Evolutionary conservation across 2,329 filamentous ascomycete genomes (phyloP).

Genomic region (Sclerotinia borealis): DNA sequence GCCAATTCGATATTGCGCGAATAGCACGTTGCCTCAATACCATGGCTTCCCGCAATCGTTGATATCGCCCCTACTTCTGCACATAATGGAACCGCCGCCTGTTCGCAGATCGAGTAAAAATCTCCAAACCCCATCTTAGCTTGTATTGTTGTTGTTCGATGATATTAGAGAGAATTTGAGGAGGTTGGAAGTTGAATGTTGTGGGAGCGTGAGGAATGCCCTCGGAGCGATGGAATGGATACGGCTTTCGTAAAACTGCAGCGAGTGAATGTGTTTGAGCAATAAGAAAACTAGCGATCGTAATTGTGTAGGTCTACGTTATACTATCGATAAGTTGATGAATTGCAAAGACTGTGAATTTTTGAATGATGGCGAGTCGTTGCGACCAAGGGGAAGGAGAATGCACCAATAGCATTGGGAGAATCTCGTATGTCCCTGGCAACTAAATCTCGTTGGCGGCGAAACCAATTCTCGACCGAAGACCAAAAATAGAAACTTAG

Average conservation of each 20-base stretch:
- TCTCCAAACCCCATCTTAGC: conserved; percentile 75
- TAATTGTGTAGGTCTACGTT: conserved; percentile 16
- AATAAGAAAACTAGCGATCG: conserved; percentile 12
- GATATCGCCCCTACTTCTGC: conserved; percentile 73
- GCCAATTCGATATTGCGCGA: conserved; percentile 91
- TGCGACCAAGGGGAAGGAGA: not conserved
- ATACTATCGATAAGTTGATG: conserved; percentile 9
- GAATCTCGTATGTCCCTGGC: conserved; percentile 3
- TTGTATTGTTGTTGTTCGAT: conserved; percentile 7
- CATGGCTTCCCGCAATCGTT: conserved; percentile 58
- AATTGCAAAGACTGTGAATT: conserved; percentile 10
- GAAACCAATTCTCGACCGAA: conserved; percentile 5
- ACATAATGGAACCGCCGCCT: conserved; percentile 81
- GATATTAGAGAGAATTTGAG: conserved; percentile 16
- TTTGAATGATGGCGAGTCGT: conserved; percentile 11
- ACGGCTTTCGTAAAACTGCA: conserved; percentile 8
- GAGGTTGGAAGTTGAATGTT: conserved; percentile 14
- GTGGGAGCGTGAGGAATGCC: conserved; percentile 10
- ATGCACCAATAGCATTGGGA: conserved; percentile 8
- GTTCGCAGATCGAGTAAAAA: conserved; percentile 80
- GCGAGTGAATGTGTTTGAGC: conserved; percentile 20
- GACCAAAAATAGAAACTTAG: not conserved
- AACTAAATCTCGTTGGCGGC: conserved; percentile 8
- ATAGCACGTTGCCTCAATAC: conserved; percentile 87
- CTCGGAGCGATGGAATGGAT: conserved; percentile 5